Evolutionary conservation across 129 eudicot species (phyloP).

Genomic region (Smallanthus sonchifolius): DNA sequence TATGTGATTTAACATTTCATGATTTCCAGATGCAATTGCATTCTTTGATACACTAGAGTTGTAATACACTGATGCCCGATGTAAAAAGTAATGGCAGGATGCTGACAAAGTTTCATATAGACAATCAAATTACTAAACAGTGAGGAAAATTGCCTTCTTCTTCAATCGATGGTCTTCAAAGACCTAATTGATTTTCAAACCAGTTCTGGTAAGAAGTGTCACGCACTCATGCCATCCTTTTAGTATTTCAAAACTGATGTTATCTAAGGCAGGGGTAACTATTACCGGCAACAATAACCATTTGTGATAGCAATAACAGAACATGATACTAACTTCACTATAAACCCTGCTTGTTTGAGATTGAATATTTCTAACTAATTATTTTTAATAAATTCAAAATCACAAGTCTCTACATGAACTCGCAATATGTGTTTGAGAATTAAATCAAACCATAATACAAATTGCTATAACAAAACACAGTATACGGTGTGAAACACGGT

Average conservation of each 20-base stretch:
- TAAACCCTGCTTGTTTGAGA: not conserved
- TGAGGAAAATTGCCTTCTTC: not conserved
- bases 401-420: not conserved
- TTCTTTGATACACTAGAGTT: not conserved
- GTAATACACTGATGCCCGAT: conserved; percentile 1
- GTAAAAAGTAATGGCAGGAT: not conserved
- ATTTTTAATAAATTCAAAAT: not conserved
- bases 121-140: not conserved
- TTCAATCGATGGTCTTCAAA: not conserved
- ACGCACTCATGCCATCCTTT: not conserved
- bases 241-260: not conserved
- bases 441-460: not conserved
- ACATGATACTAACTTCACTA: not conserved
- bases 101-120: not conserved
- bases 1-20: too few relatives aligned
- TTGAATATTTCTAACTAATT: not conserved
- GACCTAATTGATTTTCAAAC: not conserved
- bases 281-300: not conserved
- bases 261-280: not conserved
- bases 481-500: conserved; percentile 9
- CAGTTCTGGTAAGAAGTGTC: not conserved
- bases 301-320: not conserved
- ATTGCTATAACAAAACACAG: not conserved
- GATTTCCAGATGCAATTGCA: too few relatives aligned
- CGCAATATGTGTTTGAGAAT: not conserved